Conservation (phyloP, 768 basidiomycete species). For the Cystofilobasidium macerans region DNA sequence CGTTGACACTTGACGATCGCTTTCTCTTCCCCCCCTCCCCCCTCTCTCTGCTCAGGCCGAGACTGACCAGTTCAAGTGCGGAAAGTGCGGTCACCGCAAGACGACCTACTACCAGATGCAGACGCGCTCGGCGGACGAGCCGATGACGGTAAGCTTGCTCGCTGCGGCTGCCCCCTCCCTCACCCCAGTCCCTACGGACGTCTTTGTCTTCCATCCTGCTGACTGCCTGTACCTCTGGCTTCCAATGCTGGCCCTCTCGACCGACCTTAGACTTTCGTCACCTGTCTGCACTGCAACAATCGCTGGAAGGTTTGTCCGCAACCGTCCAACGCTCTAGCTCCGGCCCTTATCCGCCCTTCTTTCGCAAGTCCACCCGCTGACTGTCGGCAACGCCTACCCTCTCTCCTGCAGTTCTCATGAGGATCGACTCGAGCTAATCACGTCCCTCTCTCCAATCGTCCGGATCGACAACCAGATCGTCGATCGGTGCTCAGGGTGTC, state of each 20-base stretch:
- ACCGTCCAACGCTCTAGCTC: too few species aligned
- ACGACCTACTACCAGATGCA: constrained; percentile 88
- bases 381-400: too few species aligned
- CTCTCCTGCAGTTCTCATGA: too few species aligned
- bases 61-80: constrained; percentile 95
- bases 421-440: too few species aligned
- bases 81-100: constrained; percentile 73
- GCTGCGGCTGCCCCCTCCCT: too few species aligned
- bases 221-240: background rate
- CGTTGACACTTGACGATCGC: background rate
- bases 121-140: constrained; percentile 94
- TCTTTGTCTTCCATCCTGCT: background rate
- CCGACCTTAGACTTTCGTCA: constrained; percentile 79
- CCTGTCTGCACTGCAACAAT: constrained; percentile 60
- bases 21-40: background rate
- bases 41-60: constrained; percentile 77
- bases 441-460: too few species aligned
- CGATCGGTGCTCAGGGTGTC: too few species aligned
- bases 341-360: too few species aligned
- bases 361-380: too few species aligned
- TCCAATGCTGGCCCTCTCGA: too few species aligned
- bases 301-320: constrained; percentile 30
- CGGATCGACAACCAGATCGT: too few species aligned
- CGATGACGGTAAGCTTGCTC: constrained; percentile 97
- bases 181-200: constrained; percentile 38